Percentiles rank a stretch among this genome's conserved stretches.
Evolutionary conservation across 2,329 filamentous ascomycete genomes (phyloP).

Genomic region (Microdochium nivale): DNA sequence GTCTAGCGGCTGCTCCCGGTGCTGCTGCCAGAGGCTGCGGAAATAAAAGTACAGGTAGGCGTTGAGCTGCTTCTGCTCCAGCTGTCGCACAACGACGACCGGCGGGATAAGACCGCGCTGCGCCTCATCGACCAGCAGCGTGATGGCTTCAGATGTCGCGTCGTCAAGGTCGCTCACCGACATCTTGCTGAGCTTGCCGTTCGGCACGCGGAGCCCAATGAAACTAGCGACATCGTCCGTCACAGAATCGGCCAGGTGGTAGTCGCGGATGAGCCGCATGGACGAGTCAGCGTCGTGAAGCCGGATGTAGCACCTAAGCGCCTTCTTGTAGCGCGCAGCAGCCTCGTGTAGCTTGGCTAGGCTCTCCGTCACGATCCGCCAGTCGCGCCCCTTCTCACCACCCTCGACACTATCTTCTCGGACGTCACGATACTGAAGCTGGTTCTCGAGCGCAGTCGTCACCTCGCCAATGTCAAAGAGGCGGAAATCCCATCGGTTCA

Average conservation of each 20-base stretch:
- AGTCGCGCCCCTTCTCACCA: constrained; percentile 67
- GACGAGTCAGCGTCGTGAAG: constrained; percentile 87
- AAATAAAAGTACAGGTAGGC: constrained; percentile 91
- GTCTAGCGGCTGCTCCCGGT: constrained; percentile 45
- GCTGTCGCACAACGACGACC: constrained; percentile 67
- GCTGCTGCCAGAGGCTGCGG: constrained; percentile 71
- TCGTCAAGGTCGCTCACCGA: constrained; percentile 65
- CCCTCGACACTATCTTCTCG: constrained; percentile 68
- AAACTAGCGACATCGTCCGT: constrained; percentile 85
- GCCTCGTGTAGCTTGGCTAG: constrained; percentile 79
- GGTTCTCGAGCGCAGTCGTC: constrained; percentile 70
- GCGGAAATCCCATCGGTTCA: constrained; percentile 77
- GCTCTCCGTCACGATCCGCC: constrained; percentile 81
- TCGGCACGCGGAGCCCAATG: constrained; percentile 75
- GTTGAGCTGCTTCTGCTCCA: constrained; percentile 57
- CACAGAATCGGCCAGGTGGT: constrained; percentile 83
- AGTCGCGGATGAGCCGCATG: constrained; percentile 77
- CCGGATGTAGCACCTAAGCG: constrained; percentile 79
- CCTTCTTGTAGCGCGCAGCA: constrained; percentile 72
- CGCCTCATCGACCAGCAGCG: constrained; percentile 81
- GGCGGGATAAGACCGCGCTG: constrained; percentile 80
- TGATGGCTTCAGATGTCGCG: constrained; percentile 73
- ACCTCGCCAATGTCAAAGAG: constrained; percentile 74
- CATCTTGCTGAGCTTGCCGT: constrained; percentile 58
- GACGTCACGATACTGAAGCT: constrained; percentile 68